These are phyloP conservation scores for Chrysanthemum lavandulifolium DNA, from an alignment of 129 eudicot genomes.

Conservation along the genomic window DNA sequence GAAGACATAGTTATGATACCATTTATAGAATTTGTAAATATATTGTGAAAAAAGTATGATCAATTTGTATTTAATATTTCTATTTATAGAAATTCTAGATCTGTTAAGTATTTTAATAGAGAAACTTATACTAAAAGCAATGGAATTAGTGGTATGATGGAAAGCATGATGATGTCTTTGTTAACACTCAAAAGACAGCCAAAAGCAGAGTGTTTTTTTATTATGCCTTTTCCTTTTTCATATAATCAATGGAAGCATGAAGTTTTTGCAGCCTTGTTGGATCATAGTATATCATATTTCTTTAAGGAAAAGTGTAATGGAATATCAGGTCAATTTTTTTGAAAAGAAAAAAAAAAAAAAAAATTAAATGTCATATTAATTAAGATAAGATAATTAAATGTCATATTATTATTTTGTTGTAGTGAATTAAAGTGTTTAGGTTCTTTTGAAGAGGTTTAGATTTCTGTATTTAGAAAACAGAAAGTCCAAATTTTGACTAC, in stretches of 20 bases:
- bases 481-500: no score
- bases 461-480: no score
- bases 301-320: no score
- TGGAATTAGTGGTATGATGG: slow-evolving; percentile 23
- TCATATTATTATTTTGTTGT: no score
- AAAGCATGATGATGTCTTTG: slow-evolving; percentile 29
- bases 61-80: not conserved
- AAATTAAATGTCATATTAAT: no score
- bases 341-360: no score
- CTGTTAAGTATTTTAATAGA: not conserved
- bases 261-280: slow-evolving; percentile 24
- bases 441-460: no score
- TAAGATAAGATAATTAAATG: no score
- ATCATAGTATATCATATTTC: slow-evolving; percentile 6
- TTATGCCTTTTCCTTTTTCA: not conserved
- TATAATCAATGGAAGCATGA: slow-evolving; percentile 29
- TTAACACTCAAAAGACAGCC: slow-evolving; percentile 31
- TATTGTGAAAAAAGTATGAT: not conserved
- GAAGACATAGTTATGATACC: not conserved
- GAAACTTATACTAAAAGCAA: slow-evolving; percentile 6
- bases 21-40: not conserved
- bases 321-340: no score
- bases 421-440: no score
- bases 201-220: slow-evolving; percentile 18
- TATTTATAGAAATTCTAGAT: not conserved